A percentile compares a stretch with the other conserved stretches of the same genome.
These are phyloP conservation scores for Boletus vermiculosoides DNA, from an alignment of 768 basidiomycete species.

Conservation along the genomic window DNA sequence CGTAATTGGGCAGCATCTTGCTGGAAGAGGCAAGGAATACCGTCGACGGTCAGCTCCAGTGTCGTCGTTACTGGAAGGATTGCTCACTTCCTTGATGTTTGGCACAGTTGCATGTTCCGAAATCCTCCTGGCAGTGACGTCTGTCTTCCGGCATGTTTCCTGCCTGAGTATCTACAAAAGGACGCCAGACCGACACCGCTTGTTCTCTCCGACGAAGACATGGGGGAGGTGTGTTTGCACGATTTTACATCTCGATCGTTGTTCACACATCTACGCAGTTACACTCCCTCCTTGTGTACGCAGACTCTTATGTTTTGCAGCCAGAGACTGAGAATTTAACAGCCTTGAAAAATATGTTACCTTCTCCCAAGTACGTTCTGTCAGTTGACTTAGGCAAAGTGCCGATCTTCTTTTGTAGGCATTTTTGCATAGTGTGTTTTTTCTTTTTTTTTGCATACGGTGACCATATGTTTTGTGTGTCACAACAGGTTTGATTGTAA, in stretches of 20 bases:
- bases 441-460: background rate
- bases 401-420: conserved; percentile 20
- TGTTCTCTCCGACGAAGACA: conserved; percentile 43
- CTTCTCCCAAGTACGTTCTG: conserved; percentile 26
- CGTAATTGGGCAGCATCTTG: conserved; percentile 41
- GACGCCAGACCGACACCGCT: conserved; percentile 23
- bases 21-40: conserved; percentile 51
- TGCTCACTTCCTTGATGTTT: background rate
- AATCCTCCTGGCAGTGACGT: conserved; percentile 41
- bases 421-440: conserved; percentile 24
- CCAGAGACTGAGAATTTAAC: conserved; percentile 42
- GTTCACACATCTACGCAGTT: conserved; percentile 41
- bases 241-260: background rate
- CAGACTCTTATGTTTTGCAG: background rate
- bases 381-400: conserved; percentile 37
- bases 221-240: conserved; percentile 41
- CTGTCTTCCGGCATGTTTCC: conserved; percentile 54
- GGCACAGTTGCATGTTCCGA: conserved; percentile 47
- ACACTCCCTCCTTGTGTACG: conserved; percentile 60
- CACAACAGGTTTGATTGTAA: conserved; percentile 23
- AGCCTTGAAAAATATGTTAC: conserved; percentile 32
- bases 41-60: conserved; percentile 40
- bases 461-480: background rate
- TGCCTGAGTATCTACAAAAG: conserved; percentile 32
- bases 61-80: background rate